Percentiles rank a stretch among this genome's conserved stretches.
Conservation (phyloP, 495 filamentous ascomycete genomes). For the Cercophora samala region DNA sequence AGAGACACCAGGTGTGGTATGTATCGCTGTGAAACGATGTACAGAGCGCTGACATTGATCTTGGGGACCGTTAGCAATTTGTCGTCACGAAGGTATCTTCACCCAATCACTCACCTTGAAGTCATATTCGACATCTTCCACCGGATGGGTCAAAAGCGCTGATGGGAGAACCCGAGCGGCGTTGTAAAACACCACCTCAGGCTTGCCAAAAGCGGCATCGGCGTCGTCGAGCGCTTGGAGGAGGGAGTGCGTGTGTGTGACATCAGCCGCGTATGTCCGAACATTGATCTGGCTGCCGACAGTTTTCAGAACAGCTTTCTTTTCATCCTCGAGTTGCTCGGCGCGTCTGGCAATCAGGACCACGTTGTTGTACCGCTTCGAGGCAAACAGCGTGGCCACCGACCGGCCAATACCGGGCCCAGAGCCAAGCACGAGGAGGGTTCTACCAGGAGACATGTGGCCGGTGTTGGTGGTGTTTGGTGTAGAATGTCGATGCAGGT, state of each 20-base stretch:
- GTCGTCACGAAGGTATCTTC: no score
- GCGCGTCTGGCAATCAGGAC: slow-evolving; percentile 38
- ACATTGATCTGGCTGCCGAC: slow-evolving; percentile 26
- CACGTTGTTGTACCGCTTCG: slow-evolving; percentile 37
- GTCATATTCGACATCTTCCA: slow-evolving; percentile 39
- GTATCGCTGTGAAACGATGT: slow-evolving; percentile 33
- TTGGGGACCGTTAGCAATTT: slow-evolving; percentile 5
- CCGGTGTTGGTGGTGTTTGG: background rate
- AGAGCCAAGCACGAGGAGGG: slow-evolving; percentile 39
- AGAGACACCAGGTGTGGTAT: slow-evolving; percentile 35
- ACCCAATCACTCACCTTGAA: slow-evolving; percentile 33
- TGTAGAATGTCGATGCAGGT: background rate
- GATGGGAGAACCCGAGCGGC: slow-evolving; percentile 36
- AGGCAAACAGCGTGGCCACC: slow-evolving; percentile 36
- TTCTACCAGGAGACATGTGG: slow-evolving; percentile 5
- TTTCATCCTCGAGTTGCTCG: slow-evolving; percentile 33
- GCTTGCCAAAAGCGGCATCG: slow-evolving; percentile 30
- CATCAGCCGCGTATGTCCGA: slow-evolving; percentile 33
- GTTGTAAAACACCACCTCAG: slow-evolving; percentile 42
- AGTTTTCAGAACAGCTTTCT: slow-evolving; percentile 25
- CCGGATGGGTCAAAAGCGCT: slow-evolving; percentile 28
- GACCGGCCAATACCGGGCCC: slow-evolving; percentile 43
- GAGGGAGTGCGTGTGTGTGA: slow-evolving; percentile 29
- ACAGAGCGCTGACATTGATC: slow-evolving; percentile 40
- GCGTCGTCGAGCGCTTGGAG: slow-evolving; percentile 30